A percentile compares a stretch with the other conserved stretches of the same genome.
These are phyloP conservation scores for Vigna nakashimae DNA, from an alignment of 306 rosid genomes.

Conservation along the genomic window DNA sequence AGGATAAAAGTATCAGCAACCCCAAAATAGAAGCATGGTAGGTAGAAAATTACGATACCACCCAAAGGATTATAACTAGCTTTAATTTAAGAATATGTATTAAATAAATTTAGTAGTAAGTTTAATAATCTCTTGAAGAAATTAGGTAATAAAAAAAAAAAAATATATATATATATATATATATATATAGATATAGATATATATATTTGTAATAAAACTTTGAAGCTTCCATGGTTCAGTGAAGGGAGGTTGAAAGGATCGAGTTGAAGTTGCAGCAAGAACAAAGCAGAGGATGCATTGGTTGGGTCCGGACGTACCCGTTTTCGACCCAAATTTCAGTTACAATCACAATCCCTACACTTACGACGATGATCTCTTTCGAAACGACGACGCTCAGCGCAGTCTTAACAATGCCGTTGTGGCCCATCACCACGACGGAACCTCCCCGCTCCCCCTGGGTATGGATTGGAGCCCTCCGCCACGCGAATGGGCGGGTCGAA, in stretches of 20 bases:
- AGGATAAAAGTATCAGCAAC: no score
- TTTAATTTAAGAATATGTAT: no score
- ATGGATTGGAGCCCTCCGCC: constrained; percentile 97
- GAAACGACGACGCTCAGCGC: background rate
- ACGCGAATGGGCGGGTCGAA: constrained; percentile 70
- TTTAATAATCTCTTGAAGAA: no score
- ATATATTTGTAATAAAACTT: no score
- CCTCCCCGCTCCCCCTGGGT: constrained; percentile 90
- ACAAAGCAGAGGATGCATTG: background rate
- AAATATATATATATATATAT: no score
- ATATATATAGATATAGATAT: no score
- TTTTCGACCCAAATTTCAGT: constrained; percentile 50
- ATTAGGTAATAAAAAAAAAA: no score
- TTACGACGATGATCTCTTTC: background rate
- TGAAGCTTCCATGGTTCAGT: background rate
- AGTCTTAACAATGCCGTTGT: constrained; percentile 24
- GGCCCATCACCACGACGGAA: constrained; percentile 77
- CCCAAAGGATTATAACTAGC: no score
- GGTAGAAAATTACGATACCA: no score
- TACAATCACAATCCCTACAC: constrained; percentile 14
- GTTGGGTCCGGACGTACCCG: constrained; percentile 56
- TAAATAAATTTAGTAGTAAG: no score
- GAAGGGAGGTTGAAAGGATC: no score
- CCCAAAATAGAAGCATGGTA: no score
- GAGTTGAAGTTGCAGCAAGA: background rate